Percentiles rank a stretch among this genome's conserved stretches.
Conservation (phyloP, 345 rosid genomes). For the Reutealis trisperma region DNA sequence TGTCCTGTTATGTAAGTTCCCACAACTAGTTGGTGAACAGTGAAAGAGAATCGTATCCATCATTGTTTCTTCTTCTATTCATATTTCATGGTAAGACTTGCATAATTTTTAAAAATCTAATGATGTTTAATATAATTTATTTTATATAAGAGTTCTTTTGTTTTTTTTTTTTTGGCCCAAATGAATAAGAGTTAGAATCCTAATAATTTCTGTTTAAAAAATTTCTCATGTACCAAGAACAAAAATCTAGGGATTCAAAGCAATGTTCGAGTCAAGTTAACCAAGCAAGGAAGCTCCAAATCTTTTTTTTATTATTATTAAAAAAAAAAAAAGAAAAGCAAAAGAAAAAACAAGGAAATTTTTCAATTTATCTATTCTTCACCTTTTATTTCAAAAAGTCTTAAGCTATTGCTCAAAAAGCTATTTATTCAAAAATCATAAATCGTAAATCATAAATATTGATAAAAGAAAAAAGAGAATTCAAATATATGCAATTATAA, state of each 20-base stretch:
- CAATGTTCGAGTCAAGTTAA: slow-evolving; percentile 5
- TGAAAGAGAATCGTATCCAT: neutral
- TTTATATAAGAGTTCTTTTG: neutral
- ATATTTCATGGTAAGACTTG: neutral
- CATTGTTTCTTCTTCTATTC: neutral
- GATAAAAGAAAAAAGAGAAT: neutral
- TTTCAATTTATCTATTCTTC: neutral
- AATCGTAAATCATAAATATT: neutral
- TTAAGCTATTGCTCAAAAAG: neutral
- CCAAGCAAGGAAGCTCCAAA: neutral
- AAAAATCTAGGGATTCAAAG: neutral
- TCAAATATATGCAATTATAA: no score
- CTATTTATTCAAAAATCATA: neutral
- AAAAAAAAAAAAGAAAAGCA: neutral
- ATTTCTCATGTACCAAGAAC: no score
- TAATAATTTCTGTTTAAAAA: no score
- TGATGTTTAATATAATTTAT: no score
- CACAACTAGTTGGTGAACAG: neutral
- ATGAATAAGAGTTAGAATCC: no score
- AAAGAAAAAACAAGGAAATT: no score
- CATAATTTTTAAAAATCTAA: no score
- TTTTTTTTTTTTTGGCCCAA: no score
- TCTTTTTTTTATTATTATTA: neutral
- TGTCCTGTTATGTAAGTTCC: neutral
- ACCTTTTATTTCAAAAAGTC: neutral